Conservation (phyloP, 2,329 filamentous ascomycete species). For the Aspergillus udagawae region DNA sequence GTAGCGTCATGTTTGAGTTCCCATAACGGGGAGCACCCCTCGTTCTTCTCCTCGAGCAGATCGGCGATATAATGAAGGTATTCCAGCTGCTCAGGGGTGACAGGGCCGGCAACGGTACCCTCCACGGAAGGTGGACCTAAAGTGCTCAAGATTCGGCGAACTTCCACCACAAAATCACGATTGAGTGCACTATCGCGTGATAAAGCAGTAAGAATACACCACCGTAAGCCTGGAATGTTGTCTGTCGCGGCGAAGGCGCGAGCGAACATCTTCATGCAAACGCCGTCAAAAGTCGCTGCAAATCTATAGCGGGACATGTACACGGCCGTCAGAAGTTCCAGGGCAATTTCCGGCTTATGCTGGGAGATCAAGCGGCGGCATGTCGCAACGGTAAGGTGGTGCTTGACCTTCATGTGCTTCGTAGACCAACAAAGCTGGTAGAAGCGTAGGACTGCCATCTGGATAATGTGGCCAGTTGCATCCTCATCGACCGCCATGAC, state of each 20-base stretch:
- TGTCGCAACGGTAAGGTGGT: constrained; percentile 30
- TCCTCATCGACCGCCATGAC: constrained; percentile 23
- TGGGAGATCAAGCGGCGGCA: constrained; percentile 26
- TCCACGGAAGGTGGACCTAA: constrained; percentile 2
- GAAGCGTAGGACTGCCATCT: constrained; percentile 37
- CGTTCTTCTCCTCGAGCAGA: constrained; percentile 20
- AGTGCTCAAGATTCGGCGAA: constrained; percentile 23
- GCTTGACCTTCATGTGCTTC: constrained; percentile 31
- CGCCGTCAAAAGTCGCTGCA: constrained; percentile 30
- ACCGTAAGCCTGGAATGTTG: constrained; percentile 35
- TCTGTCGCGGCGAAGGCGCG: constrained; percentile 28
- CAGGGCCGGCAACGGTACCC: constrained; percentile 1
- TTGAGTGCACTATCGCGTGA: constrained; percentile 28
- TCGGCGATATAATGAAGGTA: constrained; percentile 18
- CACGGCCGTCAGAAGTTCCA: constrained; percentile 32
- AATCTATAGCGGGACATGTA: constrained; percentile 36
- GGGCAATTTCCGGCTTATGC: constrained; percentile 23
- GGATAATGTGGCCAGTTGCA: constrained; percentile 24
- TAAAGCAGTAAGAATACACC: constrained; percentile 38
- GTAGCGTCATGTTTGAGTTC: constrained; percentile 8
- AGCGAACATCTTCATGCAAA: constrained; percentile 36
- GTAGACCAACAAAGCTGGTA: constrained; percentile 34
- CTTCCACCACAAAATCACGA: constrained; percentile 32
- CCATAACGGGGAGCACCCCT: constrained; percentile 16
- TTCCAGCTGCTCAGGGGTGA: constrained; percentile 10